phyloP scores from a whole-genome alignment of 495 filamentous ascomycete species.

The Schizothecium vesticola region DNA sequence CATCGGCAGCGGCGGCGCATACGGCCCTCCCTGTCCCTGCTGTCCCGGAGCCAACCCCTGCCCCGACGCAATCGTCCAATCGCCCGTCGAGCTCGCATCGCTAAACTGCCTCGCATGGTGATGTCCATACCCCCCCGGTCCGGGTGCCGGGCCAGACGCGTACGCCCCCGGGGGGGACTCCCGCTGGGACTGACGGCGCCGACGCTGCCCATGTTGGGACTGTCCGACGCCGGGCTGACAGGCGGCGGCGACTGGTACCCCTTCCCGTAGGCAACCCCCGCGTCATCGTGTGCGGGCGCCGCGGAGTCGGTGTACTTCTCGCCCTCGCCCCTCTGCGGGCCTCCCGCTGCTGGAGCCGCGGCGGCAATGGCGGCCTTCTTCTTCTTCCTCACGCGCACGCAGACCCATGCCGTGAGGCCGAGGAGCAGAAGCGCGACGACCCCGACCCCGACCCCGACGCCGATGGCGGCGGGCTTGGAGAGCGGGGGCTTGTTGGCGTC shows the following conservation, averaged over 20 bases:
- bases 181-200: background rate
- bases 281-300: too few species aligned
- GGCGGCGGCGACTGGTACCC: background rate
- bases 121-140: background rate
- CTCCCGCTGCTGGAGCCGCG: background rate
- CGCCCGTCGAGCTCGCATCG: background rate
- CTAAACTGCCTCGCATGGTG: background rate
- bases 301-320: background rate
- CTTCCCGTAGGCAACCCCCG: too few species aligned
- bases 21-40: background rate
- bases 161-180: background rate
- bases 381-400: conserved; percentile 10
- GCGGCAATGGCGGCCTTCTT: conserved; percentile 6
- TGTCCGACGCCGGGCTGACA: background rate
- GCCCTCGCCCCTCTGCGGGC: background rate
- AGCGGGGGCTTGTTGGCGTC: background rate
- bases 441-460: conserved; percentile 16
- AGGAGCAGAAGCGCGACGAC: conserved; percentile 3
- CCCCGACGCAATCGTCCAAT: background rate
- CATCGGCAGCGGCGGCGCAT: background rate
- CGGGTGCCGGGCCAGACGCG: too few species aligned
- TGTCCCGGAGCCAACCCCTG: background rate
- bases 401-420: background rate
- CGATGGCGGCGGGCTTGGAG: conserved; percentile 17
- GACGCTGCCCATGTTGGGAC: background rate